Conservation (phyloP, 768 basidiomycete species). For the Suillus alpinus region DNA sequence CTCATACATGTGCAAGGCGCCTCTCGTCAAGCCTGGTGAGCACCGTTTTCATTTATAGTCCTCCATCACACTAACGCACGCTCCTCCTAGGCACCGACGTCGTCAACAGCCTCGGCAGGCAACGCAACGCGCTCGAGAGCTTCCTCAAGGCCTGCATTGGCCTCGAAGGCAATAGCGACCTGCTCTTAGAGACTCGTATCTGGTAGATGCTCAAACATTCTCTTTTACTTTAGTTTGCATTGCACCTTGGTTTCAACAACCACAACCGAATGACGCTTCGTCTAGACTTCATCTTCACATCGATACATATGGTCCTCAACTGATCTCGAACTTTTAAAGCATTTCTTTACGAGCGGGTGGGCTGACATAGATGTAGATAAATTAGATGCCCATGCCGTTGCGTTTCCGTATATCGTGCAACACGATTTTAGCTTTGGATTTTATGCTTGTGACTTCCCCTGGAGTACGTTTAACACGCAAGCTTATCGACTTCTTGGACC, state of each 20-base stretch:
- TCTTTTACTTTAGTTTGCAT: background rate
- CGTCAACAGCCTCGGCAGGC: slow-evolving; percentile 92
- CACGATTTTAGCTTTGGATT: no score
- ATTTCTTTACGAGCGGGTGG: background rate
- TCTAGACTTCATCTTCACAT: no score
- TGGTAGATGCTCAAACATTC: slow-evolving; percentile 56
- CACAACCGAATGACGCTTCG: background rate
- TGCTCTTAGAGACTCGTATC: slow-evolving; percentile 82
- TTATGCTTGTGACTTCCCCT: no score
- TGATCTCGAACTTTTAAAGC: background rate
- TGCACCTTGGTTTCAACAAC: slow-evolving; percentile 1
- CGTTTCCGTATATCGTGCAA: no score
- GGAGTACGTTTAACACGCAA: no score
- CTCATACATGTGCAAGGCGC: slow-evolving; percentile 97
- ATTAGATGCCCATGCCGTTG: no score
- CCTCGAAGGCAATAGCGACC: slow-evolving; percentile 76
- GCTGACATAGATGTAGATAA: no score
- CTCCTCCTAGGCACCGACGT: slow-evolving; percentile 66
- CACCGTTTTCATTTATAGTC: background rate
- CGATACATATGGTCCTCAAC: background rate
- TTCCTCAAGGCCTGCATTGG: slow-evolving; percentile 96
- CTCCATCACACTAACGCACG: background rate
- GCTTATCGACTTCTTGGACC: no score
- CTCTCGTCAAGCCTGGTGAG: slow-evolving; percentile 88
- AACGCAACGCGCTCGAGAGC: slow-evolving; percentile 89